Evolutionary conservation across 1,139 yeast species (phyloP).

Genomic region (Taphrina communis): DNA sequence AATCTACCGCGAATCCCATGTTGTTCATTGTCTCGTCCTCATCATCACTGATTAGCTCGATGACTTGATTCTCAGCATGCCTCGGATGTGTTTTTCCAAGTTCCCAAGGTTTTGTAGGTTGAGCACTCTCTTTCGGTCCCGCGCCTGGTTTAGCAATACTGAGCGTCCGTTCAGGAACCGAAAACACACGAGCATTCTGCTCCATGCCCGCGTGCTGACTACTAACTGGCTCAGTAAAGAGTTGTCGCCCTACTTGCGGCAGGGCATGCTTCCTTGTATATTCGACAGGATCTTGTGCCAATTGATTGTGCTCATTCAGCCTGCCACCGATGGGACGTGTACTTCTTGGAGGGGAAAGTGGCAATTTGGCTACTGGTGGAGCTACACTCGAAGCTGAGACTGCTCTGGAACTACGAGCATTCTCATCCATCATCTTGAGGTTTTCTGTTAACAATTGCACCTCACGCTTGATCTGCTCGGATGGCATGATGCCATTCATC

Average conservation of each 20-base stretch:
- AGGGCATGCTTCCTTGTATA: not conserved
- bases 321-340: not conserved
- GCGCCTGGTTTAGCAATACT: not conserved
- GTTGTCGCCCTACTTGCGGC: not conserved
- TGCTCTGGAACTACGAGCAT: slow-evolving; percentile 1
- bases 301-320: slow-evolving; percentile 26
- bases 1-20: slow-evolving; percentile 21
- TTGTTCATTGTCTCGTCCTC: slow-evolving; percentile 10
- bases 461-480: slow-evolving; percentile 27
- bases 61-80: not conserved
- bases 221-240: not conserved
- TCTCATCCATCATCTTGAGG: slow-evolving; percentile 13
- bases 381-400: not conserved
- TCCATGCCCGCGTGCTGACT: not conserved
- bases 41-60: slow-evolving; percentile 26
- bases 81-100: not conserved
- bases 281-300: slow-evolving; percentile 2
- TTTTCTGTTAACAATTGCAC: slow-evolving; percentile 1
- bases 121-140: not conserved
- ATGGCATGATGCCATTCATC: slow-evolving; percentile 21
- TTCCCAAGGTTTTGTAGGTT: not conserved
- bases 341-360: slow-evolving; percentile 5
- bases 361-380: not conserved
- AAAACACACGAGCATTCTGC: not conserved
- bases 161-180: not conserved